Conservation (phyloP, 2,329 filamentous ascomycete genomes). For the Penicillium concentricum region DNA sequence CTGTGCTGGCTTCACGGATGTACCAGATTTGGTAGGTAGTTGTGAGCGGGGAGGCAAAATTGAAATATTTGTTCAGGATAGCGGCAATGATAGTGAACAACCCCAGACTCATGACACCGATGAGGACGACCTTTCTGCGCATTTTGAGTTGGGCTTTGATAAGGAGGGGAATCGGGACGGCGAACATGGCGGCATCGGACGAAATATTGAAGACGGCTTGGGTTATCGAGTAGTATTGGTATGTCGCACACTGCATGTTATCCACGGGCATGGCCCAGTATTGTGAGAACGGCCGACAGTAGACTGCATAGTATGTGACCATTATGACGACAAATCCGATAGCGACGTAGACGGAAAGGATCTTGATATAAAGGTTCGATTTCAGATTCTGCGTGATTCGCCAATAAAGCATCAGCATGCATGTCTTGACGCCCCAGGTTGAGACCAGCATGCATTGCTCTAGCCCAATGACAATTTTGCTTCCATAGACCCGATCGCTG, state of each 20-base stretch:
- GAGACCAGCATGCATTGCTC: constrained; percentile 52
- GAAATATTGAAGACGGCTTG: constrained; percentile 48
- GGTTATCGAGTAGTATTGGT: constrained; percentile 43
- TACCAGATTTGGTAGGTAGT: constrained; percentile 46
- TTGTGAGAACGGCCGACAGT: constrained; percentile 50
- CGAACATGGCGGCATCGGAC: constrained; percentile 41
- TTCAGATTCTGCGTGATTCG: constrained; percentile 44
- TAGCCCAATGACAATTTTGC: constrained; percentile 50
- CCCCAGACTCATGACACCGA: constrained; percentile 40
- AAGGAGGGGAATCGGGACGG: constrained; percentile 40
- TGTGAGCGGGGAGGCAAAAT: constrained; percentile 37
- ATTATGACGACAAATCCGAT: constrained; percentile 50
- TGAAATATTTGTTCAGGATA: constrained; percentile 51
- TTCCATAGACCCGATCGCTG: constrained; percentile 44
- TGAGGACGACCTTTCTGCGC: constrained; percentile 35
- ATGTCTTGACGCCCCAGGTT: constrained; percentile 53
- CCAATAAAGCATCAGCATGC: constrained; percentile 51
- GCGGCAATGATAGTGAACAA: constrained; percentile 46
- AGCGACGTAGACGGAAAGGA: constrained; percentile 44
- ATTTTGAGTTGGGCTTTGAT: constrained; percentile 35
- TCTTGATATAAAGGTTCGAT: constrained; percentile 39
- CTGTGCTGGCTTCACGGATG: constrained; percentile 41
- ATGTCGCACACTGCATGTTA: constrained; percentile 42
- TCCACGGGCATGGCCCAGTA: constrained; percentile 51
- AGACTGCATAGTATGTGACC: constrained; percentile 50